Evolutionary conservation across 805 yeast genomes (phyloP).

Genomic region (Candida maesae): DNA sequence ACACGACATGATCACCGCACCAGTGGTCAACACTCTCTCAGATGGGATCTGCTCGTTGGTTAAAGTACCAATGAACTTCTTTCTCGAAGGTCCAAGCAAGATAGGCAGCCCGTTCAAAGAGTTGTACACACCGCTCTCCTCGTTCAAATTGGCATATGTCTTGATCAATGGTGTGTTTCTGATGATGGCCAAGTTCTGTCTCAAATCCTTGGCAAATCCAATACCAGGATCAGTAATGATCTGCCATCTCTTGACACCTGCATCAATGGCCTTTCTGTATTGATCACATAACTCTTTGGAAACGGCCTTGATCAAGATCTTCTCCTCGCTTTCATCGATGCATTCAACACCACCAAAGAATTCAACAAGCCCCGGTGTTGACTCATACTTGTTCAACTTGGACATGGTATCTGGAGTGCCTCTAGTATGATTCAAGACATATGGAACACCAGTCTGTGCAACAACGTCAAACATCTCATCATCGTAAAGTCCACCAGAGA

Average conservation of each 20-base stretch:
- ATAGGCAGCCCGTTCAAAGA: conserved; percentile 46
- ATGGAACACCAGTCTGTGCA: conserved; percentile 69
- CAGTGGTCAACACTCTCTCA: conserved; percentile 73
- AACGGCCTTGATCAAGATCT: conserved; percentile 48
- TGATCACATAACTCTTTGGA: conserved; percentile 60
- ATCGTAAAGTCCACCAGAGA: conserved; percentile 77
- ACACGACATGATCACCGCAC: conserved; percentile 69
- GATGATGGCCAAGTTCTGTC: conserved; percentile 66
- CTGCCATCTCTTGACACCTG: conserved; percentile 86
- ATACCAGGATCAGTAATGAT: conserved; percentile 90
- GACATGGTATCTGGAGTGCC: conserved; percentile 79
- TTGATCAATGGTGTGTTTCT: conserved; percentile 46
- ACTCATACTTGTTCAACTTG: conserved; percentile 48
- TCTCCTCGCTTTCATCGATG: conserved; percentile 24
- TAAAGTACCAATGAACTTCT: conserved; percentile 75
- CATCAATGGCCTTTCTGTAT: conserved; percentile 49
- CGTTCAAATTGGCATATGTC: conserved; percentile 40
- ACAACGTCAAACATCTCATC: conserved; percentile 60
- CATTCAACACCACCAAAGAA: conserved; percentile 26
- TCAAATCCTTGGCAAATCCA: conserved; percentile 86
- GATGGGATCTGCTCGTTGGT: conserved; percentile 53
- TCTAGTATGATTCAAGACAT: conserved; percentile 78
- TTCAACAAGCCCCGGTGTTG: conserved; percentile 37
- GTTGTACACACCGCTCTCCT: conserved; percentile 18
- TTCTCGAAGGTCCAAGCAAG: conserved; percentile 84